Base-by-base conservation (phyloP, 768 basidiomycete genomes). In the Grammothele lineata region DNA sequence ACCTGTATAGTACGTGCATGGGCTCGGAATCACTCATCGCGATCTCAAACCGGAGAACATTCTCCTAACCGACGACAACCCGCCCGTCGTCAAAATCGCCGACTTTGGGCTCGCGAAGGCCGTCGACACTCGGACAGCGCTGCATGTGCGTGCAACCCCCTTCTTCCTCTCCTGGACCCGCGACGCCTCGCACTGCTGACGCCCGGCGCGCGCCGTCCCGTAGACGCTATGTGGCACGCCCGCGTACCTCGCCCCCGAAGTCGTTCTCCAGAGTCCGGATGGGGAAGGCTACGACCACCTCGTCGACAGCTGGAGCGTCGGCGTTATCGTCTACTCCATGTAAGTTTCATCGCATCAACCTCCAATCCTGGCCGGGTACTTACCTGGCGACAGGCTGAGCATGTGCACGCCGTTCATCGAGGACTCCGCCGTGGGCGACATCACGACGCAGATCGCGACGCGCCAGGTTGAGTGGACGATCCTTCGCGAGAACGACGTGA, bases 161-260 rank as follows among this genome's bases (percentile, higher is more conserved):
- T 21, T 88, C 51, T 14, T 77, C 63, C 38, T 5, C 15, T 43
- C 9, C 24, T 32, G 55, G 90, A 81, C 27, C 1, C n/a, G 19
- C 7, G 1, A n/a, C 36, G 40, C 18, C 15, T 33, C 2, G 72
- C 82, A 23, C 78, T 92, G 79, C 58, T 72, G n/a, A n/a, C n/a
- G n/a, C n/a, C n/a, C n/a, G n/a, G n/a, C n/a, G n/a, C n/a, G n/a
- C n/a, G n/a, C n/a, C n/a, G n/a, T n/a, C n/a, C n/a, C 94, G 15
- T 57, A 88, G 80, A 94, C 93, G 0, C 87, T 92, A 83, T 97
- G 94, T 57, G 95, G 95, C 5, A 98, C 95, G 0, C 94, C 94
- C 0, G 82, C 80, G 53, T 97, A 96, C 61, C 80, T 95, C 5
- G 93, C 92, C 0, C 92, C 92, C 1, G 93, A 97, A 56, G 90